Evolutionary conservation across 75 land plant species (phyloP).

Genomic region (Selaginella moellendorffii): DNA sequence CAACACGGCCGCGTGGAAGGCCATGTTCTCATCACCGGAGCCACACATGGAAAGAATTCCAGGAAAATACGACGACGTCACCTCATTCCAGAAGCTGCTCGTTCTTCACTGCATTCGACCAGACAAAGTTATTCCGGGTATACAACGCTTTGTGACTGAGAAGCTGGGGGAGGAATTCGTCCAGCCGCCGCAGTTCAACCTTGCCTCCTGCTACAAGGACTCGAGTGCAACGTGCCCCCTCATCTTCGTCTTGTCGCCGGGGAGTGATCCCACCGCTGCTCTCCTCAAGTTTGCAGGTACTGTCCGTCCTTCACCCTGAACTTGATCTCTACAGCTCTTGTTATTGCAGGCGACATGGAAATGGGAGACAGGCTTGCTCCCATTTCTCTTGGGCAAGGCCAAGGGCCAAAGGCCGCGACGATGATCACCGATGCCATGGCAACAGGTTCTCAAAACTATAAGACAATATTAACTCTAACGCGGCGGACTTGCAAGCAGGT

Average conservation of each 20-base stretch:
- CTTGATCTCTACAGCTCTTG: not conserved
- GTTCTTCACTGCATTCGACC: slow-evolving; percentile 25
- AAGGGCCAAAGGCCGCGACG: slow-evolving; percentile 27
- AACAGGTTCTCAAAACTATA: no score
- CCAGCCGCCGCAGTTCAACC: slow-evolving; percentile 25
- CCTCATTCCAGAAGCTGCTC: slow-evolving; percentile 20
- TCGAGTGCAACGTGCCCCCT: slow-evolving; percentile 29
- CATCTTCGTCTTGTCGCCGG: slow-evolving; percentile 29
- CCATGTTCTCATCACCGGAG: slow-evolving; percentile 18
- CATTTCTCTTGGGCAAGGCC: slow-evolving; percentile 34
- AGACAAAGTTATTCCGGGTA: slow-evolving; percentile 30
- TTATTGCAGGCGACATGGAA: slow-evolving; percentile 22
- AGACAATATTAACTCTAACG: no score
- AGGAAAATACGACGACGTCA: slow-evolving; percentile 7
- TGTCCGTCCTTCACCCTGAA: not conserved
- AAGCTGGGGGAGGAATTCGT: slow-evolving; percentile 28
- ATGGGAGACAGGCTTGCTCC: slow-evolving; percentile 26
- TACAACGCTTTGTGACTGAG: slow-evolving; percentile 25
- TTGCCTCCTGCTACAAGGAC: slow-evolving; percentile 27
- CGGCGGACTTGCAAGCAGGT: no score
- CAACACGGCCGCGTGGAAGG: slow-evolving; percentile 17
- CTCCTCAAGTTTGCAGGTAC: slow-evolving; percentile 28
- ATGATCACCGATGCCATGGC: slow-evolving; percentile 28
- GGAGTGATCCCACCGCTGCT: slow-evolving; percentile 32
- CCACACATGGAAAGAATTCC: slow-evolving; percentile 24